Base-by-base conservation (phyloP, 805 yeast species). In the Huiozyma sinensis region DNA sequence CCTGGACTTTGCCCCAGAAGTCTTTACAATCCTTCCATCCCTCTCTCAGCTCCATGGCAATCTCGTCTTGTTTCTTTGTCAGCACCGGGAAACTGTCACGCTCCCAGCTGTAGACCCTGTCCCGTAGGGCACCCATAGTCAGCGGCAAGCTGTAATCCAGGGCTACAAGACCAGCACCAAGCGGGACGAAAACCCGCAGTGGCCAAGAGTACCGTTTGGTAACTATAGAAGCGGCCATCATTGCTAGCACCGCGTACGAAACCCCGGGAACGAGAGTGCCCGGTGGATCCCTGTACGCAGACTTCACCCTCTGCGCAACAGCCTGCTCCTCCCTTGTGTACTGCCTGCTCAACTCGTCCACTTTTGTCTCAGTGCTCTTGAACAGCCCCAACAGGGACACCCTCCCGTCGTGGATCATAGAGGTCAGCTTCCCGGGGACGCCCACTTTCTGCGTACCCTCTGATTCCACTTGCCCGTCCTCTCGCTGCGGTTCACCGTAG, bases 181-280 rank as follows among this genome's bases (percentile, higher is more conserved):
- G 34, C 0, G 87, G 86, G 36, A 73, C 65, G 1, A 71, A 48
- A 2, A 69, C 63, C 54, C 71, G 76, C 12, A 74, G 58, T 2
- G 76, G 33, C 10, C 73, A 50, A 38, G 73, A 72, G 47, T 75
- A 65, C 53, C 72, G 75, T 53, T 81, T 77, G 1, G 82, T 71
- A 41, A 77, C 51, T 13, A 81, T 73, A 38, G 77, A 70, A 40
- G 86, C 87, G 1, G 81, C 62, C 57, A 80, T 68, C 10, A 71
- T 65, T 28, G 81, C 85, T 35, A 79, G 70, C 5, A 70, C 54
- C 33, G 77, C 65, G 50, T 77, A 79, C 3, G 77, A 56, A 3
- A 78, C 55, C 48, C 79, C 80, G 2, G 84, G 83, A 38, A 76
- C 60, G 41, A 79, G 63, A 44, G 69, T 75, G 56, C 79, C 86